Percentiles rank a stretch among this genome's conserved stretches.
Evolutionary conservation across 768 basidiomycete species (phyloP).

Genomic region (Amanita polypyramis): DNA sequence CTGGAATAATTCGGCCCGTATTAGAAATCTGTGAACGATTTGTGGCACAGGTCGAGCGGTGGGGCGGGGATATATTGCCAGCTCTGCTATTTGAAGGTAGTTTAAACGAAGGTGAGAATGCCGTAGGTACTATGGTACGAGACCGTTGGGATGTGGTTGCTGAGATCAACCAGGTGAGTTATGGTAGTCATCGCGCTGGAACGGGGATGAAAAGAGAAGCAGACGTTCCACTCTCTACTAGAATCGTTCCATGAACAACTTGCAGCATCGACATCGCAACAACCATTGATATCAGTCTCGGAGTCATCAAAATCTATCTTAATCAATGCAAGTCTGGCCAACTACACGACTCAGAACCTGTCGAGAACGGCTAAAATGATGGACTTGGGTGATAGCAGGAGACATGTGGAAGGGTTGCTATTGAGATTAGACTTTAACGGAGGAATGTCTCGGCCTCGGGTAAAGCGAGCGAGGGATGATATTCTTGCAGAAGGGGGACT

Average conservation of each 20-base stretch:
- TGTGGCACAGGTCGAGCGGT: constrained; percentile 80
- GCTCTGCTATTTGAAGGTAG: constrained; percentile 78
- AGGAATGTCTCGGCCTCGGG: constrained; percentile 45
- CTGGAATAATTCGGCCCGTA: constrained; percentile 56
- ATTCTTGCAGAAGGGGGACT: constrained; percentile 34
- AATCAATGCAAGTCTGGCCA: constrained; percentile 46
- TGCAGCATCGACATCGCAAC: constrained; percentile 65
- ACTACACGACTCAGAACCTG: constrained; percentile 42
- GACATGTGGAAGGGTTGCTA: constrained; percentile 75
- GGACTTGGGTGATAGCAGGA: constrained; percentile 57
- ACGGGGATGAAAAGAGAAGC: constrained; percentile 1
- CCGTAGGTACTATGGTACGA: constrained; percentile 62
- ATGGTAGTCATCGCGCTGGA: background rate
- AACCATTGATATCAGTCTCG: constrained; percentile 47
- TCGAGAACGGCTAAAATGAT: constrained; percentile 38
- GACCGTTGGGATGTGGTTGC: constrained; percentile 59
- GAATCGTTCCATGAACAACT: constrained; percentile 77
- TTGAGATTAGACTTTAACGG: constrained; percentile 83
- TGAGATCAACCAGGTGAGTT: constrained; percentile 70
- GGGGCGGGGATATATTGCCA: constrained; percentile 87
- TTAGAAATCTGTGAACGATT: constrained; percentile 81
- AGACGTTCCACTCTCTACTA: constrained; percentile 61
- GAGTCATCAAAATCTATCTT: constrained; percentile 67
- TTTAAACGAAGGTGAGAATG: constrained; percentile 42
- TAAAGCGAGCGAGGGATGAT: constrained; percentile 21